Conservation (phyloP, 768 basidiomycete genomes). For the Cubamyces sp. region DNA sequence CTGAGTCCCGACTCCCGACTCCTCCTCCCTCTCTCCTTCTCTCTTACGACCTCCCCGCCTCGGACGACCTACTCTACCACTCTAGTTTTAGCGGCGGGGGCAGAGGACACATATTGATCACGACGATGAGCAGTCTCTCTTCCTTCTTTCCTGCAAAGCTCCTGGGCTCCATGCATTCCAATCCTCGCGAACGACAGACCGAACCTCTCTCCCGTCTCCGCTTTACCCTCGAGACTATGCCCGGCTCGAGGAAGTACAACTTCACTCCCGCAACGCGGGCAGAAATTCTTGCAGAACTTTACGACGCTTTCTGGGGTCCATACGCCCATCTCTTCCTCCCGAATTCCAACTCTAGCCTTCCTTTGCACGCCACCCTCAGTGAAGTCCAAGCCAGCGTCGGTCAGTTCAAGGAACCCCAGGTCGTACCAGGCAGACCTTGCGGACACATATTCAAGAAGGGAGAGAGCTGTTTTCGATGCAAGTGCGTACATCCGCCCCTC, state of each 20-base stretch:
- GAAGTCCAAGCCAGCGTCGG: conserved; percentile 67
- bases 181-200: conserved; percentile 53
- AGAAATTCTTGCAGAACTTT: conserved; percentile 81
- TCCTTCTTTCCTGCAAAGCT: conserved; percentile 54
- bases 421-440: conserved; percentile 75
- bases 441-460: conserved; percentile 88
- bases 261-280: conserved; percentile 76
- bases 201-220: conserved; percentile 75
- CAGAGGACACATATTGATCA: background rate
- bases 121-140: conserved; percentile 47
- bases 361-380: conserved; percentile 65
- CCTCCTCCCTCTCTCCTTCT: background rate
- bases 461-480: conserved; percentile 93
- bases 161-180: conserved; percentile 51
- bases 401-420: conserved; percentile 61
- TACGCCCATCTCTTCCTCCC: conserved; percentile 77
- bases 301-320: conserved; percentile 81
- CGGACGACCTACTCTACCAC: background rate
- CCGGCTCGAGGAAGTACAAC: conserved; percentile 74
- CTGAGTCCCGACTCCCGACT: background rate
- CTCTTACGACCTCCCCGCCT: background rate
- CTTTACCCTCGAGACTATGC: conserved; percentile 80
- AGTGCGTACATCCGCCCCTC: conserved; percentile 54
- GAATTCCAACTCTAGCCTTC: conserved; percentile 61
- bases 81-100: background rate